These are phyloP conservation scores for Tylopilus rubrobrunneus DNA, from an alignment of 768 basidiomycete species.

Conservation along the genomic window DNA sequence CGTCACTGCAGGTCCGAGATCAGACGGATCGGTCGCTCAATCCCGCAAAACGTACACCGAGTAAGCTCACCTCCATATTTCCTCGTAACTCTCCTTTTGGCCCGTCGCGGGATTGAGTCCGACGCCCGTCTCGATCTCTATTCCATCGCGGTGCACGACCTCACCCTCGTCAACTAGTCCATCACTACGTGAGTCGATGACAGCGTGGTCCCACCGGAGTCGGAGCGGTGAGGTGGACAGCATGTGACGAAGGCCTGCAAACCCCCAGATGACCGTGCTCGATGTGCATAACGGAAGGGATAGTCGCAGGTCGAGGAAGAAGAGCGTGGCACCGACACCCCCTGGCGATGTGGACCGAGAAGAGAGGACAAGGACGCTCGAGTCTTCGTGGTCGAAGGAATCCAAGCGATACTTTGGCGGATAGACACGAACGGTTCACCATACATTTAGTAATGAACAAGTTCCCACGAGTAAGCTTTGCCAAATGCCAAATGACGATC, in stretches of 20 bases:
- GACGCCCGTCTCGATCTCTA: not conserved
- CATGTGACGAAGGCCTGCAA: constrained; percentile 21
- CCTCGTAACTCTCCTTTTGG: not conserved
- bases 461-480: not conserved
- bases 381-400: constrained; percentile 20
- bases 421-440: constrained; percentile 19
- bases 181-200: constrained; percentile 18
- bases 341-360: constrained; percentile 21
- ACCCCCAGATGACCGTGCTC: constrained; percentile 23
- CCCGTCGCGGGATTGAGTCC: not conserved
- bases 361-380: constrained; percentile 26
- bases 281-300: constrained; percentile 16
- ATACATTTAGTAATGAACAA: not conserved
- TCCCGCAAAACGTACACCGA: not conserved
- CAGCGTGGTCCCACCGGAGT: constrained; percentile 16
- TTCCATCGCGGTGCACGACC: not conserved
- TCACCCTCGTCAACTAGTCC: not conserved
- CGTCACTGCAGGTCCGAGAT: constrained; percentile 14
- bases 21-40: not conserved
- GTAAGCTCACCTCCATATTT: not conserved
- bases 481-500: constrained; percentile 2
- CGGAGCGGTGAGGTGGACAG: constrained; percentile 17
- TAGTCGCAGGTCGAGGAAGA: constrained; percentile 26
- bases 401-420: constrained; percentile 25
- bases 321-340: constrained; percentile 12